Evolutionary conservation across 2,329 filamentous ascomycete species (phyloP).

Genomic region (Sordariomycetes sp.): DNA sequence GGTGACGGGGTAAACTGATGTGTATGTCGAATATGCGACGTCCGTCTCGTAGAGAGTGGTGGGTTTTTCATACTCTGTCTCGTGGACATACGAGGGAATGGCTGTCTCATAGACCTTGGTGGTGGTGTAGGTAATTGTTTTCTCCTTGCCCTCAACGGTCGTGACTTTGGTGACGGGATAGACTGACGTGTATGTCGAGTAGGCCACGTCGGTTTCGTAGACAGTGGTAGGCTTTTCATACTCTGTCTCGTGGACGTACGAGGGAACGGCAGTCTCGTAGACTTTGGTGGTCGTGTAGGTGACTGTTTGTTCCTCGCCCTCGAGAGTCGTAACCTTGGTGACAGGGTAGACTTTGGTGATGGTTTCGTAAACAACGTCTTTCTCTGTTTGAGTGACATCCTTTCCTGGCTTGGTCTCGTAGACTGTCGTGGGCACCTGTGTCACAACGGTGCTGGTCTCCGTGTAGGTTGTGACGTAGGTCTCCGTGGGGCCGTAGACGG

Average conservation of each 20-base stretch:
- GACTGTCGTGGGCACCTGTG: constrained; percentile 19
- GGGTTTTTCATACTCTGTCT: no score
- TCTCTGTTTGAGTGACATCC: constrained; percentile 25
- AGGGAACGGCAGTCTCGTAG: constrained; percentile 16
- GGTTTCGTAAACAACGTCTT: constrained; percentile 30
- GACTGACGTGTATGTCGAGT: constrained; percentile 32
- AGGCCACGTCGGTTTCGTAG: constrained; percentile 25
- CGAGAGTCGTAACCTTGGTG: constrained; percentile 33
- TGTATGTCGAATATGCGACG: constrained; percentile 30
- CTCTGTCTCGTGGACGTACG: constrained; percentile 23
- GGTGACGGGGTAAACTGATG: constrained; percentile 34
- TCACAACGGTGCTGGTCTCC: constrained; percentile 16
- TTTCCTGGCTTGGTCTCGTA: constrained; percentile 21
- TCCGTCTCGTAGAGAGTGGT: no score
- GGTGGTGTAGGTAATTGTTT: constrained; percentile 25
- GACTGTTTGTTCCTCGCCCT: constrained; percentile 13
- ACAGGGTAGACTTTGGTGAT: constrained; percentile 34
- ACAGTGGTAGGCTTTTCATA: constrained; percentile 23
- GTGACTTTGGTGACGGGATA: constrained; percentile 35
- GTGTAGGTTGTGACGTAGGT: constrained; percentile 18
- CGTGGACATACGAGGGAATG: no score
- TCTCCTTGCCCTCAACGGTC: constrained; percentile 28
- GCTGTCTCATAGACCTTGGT: no score
- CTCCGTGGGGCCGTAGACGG: constrained; percentile 21
- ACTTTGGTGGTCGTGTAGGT: constrained; percentile 16